Conservation (phyloP, 192 early-diverging fungal genomes). For the Pilaira anomala region DNA sequence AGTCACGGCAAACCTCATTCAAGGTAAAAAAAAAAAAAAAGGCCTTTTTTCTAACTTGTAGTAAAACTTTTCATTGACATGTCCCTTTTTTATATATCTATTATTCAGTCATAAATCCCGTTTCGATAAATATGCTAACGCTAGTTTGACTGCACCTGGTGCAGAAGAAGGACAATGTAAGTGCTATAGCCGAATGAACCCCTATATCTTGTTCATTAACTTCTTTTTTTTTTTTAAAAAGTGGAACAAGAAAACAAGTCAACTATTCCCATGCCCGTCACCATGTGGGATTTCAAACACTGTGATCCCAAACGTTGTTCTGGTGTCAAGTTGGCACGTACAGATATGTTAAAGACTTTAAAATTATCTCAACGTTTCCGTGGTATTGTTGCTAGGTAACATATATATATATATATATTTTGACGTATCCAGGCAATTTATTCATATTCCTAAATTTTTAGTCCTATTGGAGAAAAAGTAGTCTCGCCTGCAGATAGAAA, state of each 20-base stretch:
- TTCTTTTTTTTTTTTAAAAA: background rate
- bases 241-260: slow-evolving; percentile 14
- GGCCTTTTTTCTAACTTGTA: background rate
- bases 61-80: background rate
- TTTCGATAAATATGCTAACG: slow-evolving; percentile 11
- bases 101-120: background rate
- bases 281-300: slow-evolving; percentile 97
- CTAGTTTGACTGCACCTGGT: slow-evolving; percentile 10
- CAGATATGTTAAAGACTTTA: slow-evolving; percentile 76
- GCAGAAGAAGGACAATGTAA: slow-evolving; percentile 5
- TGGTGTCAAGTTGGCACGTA: slow-evolving; percentile 83
- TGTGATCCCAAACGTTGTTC: slow-evolving; percentile 98
- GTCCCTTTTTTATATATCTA: background rate
- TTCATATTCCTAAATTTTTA: slow-evolving; percentile 19
- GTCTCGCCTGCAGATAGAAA: slow-evolving; percentile 84
- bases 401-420: background rate
- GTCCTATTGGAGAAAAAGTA: slow-evolving; percentile 80
- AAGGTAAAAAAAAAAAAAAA: background rate
- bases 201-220: too few relatives aligned
- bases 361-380: slow-evolving; percentile 82
- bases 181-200: too few relatives aligned
- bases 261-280: slow-evolving; percentile 63
- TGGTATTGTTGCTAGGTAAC: slow-evolving; percentile 81
- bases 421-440: background rate
- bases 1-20: slow-evolving; percentile 10